Evolutionary conservation across 805 yeast species (phyloP), one percentile per base, ranked within the genome.

Genomic region (Sugiyamaella boreocaroliniensis): DNA sequence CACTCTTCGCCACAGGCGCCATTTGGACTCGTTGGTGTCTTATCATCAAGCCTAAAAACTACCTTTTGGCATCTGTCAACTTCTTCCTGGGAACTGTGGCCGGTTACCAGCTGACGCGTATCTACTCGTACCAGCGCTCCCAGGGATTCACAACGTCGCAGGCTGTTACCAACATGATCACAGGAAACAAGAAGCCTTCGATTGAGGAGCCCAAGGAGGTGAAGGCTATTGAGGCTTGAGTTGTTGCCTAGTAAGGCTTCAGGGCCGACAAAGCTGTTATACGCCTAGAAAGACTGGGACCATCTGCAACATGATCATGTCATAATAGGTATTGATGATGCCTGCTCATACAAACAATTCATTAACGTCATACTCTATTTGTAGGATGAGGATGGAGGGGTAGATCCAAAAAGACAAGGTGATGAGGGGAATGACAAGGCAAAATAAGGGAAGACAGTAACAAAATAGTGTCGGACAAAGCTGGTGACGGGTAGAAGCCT

Each of bases 1-100:
- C 98, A 1, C 76, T 92, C 53, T 77, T 86, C 62, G 89, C 90
- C 46, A 92, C 99, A 1, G 99, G 97, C 51, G 81, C 81, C 50
- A 89, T 92, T 63, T 92, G 99, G 99, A 92, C 99, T 37, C 82
- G 99, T 70, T 92, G 98, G 98, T 89, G 97, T 14, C 80, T 90
- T 71, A 93, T 90, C 58, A 92, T 92, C 66, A 81, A 75, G 59
- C 99, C 99, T 43, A 84, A 85, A 72, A 92, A 92, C 71, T 76
- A 78, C 61, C 73, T 93, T 56, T 76, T 93, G 60, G 99, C 98
- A 3, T 81, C 92, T 29, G 99, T 92, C 52, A 92, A 92, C 72
- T 89, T 89, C 76, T 92, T 93, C 78, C 74, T 92, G 51, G 96
- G 95, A 22, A 73, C 83, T 32, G 96, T 95, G 47, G 97, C 98